Evolutionary conservation across 1,284 basidiomycete species (phyloP), one percentile per base, ranked within the genome.

Genomic region (Apiotrichum siamense): DNA sequence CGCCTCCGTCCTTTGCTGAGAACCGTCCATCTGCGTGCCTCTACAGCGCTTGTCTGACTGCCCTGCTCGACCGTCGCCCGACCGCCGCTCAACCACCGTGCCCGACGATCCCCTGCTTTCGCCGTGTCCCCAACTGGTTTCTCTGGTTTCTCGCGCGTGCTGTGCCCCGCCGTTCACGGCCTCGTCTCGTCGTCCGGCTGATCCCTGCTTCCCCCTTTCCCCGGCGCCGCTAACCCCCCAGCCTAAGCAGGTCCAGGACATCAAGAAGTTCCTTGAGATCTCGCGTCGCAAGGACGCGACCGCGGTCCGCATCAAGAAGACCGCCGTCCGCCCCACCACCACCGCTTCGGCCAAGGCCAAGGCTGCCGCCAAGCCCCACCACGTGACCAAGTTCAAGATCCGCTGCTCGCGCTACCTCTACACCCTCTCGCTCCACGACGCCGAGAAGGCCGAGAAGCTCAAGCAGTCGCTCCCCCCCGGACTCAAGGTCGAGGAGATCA

Each of bases 361-460:
- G 62, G 67, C 65, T 46, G 75, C 79, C 78, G 52, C 75, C 81
- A 55, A 82, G 81, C 55, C 84, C 81, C 72, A 89, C 79, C 80
- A 81, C 60, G 82, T 86, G 77, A 94, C 88, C 76, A 97, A 98
- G 80, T 97, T 98, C 85, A 98, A 98, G 83, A 84, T 99, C 74
- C 85, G 94, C 76, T 97, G 93, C 81, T 88, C 88, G 59, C 83
- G 87, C 72, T 97, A 94, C 80, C 87, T 98, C 61, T 98, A 99
- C 86, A 98, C 96, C 27, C 84, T 98, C 64, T 84, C 86, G 60
- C 79, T 98, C 72, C 86, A 93, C 73, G 96, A 98, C 79, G 83
- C 87, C 69, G 92, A 97, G 78, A 97, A 97, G 83, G 96, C 96
- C 43, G 91, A 96, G 75, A 99, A 97, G 82, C 85, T 99, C 68